Conservation (phyloP, 225 moss, liverwort and hornwort species). For the Bryum argenteum region DNA sequence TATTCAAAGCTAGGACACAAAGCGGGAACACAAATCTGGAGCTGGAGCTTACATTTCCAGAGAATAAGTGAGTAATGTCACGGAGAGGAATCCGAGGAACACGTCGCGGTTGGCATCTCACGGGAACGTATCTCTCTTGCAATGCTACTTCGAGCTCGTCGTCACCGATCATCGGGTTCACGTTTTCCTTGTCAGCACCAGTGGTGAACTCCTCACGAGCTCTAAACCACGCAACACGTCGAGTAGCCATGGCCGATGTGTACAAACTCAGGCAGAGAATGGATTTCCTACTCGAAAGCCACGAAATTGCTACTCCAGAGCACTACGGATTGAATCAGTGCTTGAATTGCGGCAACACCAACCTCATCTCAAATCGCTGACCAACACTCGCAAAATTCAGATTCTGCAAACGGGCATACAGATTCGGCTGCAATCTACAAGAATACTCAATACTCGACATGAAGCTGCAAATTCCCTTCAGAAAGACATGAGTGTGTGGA, state of each 20-base stretch:
- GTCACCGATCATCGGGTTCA: constrained; percentile 24
- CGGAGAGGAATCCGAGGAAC: constrained; percentile 45
- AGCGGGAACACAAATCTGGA: too few relatives aligned
- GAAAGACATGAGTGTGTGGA: neutral
- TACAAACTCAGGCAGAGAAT: neutral
- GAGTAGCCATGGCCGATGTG: constrained; percentile 25
- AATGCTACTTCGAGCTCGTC: constrained; percentile 22
- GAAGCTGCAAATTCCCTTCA: neutral
- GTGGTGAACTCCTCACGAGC: constrained; percentile 12
- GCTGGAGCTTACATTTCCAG: constrained; percentile 37
- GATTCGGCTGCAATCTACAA: neutral
- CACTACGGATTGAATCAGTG: neutral
- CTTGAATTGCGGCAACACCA: neutral
- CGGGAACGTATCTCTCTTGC: constrained; percentile 26
- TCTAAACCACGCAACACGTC: constrained; percentile 30
- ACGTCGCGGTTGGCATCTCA: constrained; percentile 39
- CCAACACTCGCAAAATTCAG: neutral
- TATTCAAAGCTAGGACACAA: neutral
- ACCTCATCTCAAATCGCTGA: neutral
- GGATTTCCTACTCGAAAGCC: neutral
- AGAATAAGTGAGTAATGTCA: constrained; percentile 45
- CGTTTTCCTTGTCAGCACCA: constrained; percentile 36
- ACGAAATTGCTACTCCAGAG: neutral
- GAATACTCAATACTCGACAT: neutral
- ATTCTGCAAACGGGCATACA: neutral